Percentiles rank a stretch among this genome's conserved stretches.
Evolutionary conservation across 2,329 filamentous ascomycete species (phyloP).

Genomic region (Arthroderma sp.): DNA sequence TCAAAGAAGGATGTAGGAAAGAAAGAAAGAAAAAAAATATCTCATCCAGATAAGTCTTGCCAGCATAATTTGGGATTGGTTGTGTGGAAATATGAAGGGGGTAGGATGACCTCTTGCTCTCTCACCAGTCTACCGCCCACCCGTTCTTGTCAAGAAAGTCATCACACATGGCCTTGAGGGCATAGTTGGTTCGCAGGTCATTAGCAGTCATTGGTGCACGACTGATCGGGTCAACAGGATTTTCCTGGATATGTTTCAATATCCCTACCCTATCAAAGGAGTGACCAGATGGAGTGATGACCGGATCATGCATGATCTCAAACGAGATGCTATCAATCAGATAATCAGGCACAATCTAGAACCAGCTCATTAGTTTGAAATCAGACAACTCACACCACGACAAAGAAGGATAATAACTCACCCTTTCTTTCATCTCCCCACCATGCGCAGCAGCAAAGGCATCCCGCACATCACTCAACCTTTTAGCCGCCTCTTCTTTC

Average conservation of each 20-base stretch:
- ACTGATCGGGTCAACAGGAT: slow-evolving; percentile 68
- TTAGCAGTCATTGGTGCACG: slow-evolving; percentile 54
- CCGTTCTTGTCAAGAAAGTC: slow-evolving; percentile 78
- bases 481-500: slow-evolving; percentile 36
- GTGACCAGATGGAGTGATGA: slow-evolving; percentile 59
- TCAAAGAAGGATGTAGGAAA: no score
- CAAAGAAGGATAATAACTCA: slow-evolving; percentile 14
- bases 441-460: slow-evolving; percentile 30
- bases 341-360: slow-evolving; percentile 35
- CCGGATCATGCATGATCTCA: slow-evolving; percentile 39
- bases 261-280: slow-evolving; percentile 82
- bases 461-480: slow-evolving; percentile 32
- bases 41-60: no score
- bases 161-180: slow-evolving; percentile 65
- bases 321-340: slow-evolving; percentile 38
- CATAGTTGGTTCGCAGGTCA: slow-evolving; percentile 71
- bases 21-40: no score
- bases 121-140: slow-evolving; percentile 81
- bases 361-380: neutral
- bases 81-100: no score
- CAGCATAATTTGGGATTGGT: no score
- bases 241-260: slow-evolving; percentile 67
- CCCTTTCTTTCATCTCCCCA: slow-evolving; percentile 31
- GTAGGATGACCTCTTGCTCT: no score
- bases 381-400: neutral